A percentile compares a stretch with the other conserved stretches of the same genome.
Evolutionary conservation across 768 basidiomycete genomes (phyloP).

Genomic region (Trametes meyenii): DNA sequence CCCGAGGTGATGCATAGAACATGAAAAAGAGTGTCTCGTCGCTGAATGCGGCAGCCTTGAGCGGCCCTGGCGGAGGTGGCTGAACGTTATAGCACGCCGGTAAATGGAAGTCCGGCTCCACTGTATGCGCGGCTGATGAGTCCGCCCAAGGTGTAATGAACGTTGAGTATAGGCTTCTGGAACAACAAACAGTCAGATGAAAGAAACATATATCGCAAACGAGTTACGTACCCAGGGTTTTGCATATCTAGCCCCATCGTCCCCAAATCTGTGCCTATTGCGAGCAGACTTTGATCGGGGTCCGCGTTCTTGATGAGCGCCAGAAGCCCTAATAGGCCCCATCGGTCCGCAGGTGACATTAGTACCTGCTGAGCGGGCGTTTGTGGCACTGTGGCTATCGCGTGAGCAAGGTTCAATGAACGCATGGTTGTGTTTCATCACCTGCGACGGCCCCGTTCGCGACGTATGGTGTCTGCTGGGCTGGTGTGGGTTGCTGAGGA

Average conservation of each 20-base stretch:
- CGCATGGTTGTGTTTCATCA: conserved; percentile 31
- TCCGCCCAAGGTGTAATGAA: conserved; percentile 98
- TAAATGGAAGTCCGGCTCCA: conserved; percentile 91
- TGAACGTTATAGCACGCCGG: conserved; percentile 93
- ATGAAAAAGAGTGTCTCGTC: conserved; percentile 98
- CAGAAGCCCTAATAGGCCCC: conserved; percentile 87
- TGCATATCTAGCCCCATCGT: conserved; percentile 92
- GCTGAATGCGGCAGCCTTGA: conserved; percentile 81
- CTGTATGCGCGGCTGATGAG: conserved; percentile 77
- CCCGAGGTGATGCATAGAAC: conserved; percentile 93
- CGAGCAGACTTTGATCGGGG: conserved; percentile 77
- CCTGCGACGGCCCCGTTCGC: conserved; percentile 36
- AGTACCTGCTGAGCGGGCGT: conserved; percentile 94
- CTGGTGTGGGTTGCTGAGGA: conserved; percentile 40
- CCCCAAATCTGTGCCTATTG: conserved; percentile 89
- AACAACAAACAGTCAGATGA: conserved; percentile 4
- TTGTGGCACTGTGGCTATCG: conserved; percentile 62
- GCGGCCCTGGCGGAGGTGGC: conserved; percentile 80
- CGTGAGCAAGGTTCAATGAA: conserved; percentile 40
- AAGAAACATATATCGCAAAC: background rate
- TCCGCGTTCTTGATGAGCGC: conserved; percentile 88
- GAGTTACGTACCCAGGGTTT: conserved; percentile 60
- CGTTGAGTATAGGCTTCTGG: conserved; percentile 83
- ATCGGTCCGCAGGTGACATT: conserved; percentile 90
- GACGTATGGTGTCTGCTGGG: conserved; percentile 32